Evolutionary conservation across 208 protist genomes (phyloP), one percentile per base, ranked within the genome.

Genomic region (Acanthamoeba castellanii): DNA sequence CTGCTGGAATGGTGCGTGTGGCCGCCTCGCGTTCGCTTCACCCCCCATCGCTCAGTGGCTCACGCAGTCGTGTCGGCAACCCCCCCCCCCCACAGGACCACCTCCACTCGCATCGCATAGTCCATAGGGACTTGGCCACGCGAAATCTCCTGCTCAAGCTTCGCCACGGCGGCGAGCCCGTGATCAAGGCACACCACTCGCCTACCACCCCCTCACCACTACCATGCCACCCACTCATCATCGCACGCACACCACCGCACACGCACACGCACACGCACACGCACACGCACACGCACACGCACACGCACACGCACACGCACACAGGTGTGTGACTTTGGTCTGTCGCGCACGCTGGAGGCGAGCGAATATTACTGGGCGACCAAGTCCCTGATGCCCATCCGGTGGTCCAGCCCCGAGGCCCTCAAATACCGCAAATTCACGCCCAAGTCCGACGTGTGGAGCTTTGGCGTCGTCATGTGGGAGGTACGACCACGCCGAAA

Each of bases 261-360:
- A 52, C 47, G 11, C 47, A 52, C 47, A 52, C 47, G 11, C 47
- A 52, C 47, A 52, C 47, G 11, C 47, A 52, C 47, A 52, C 47
- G 11, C 47, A 52, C 47, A 52, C 47, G 11, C 47, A 52, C 47
- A 52, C 47, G 11, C 47, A 52, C 47, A 52, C 47, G 11, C 47
- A 52, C 47, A 52, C 47, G 11, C 47, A 52, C 47, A 52, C 50
- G 14, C 50, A 55, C 50, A 55, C 50, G 14, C 50, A 55, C 6
- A 9, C 59, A 66, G 59, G 89, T 94, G 64, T 94, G 89, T 37
- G 89, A 94, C 47, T 94, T 94, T 81, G 89, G 89, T 25, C 89
- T 94, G 9, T 94, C 89, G 45, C 59, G 89, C 3, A 84, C 66
- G 37, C 47, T 82, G 9, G 89, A 52, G 59, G 66, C 37, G 30